These are phyloP conservation scores for Phaeosphaeria sp. DNA, from an alignment of 2,329 filamentous ascomycete species.

Conservation along the genomic window DNA sequence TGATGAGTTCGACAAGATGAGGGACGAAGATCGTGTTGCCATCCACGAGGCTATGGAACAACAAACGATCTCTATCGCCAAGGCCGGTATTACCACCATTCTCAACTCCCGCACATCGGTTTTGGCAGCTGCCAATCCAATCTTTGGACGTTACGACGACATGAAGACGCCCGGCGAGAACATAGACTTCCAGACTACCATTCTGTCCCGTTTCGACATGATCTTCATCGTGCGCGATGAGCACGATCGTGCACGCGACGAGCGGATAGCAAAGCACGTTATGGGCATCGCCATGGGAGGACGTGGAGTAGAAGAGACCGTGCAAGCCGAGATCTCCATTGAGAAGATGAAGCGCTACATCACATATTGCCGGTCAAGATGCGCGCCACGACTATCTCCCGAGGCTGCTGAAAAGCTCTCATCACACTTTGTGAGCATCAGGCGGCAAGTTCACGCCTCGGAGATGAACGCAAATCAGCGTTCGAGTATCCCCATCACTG, in stretches of 20 bases:
- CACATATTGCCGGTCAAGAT: constrained; percentile 94
- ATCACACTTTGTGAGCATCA: constrained; percentile 95
- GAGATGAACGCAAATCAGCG: constrained; percentile 89
- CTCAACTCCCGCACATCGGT: constrained; percentile 95
- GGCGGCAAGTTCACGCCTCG: constrained; percentile 88
- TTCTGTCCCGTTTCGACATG: constrained; percentile 98
- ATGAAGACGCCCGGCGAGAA: constrained; percentile 98
- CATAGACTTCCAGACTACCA: constrained; percentile 99
- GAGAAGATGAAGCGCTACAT: constrained; percentile 98
- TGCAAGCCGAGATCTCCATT: constrained; percentile 86
- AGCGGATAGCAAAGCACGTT: constrained; percentile 94
- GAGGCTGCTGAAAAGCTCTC: constrained; percentile 95
- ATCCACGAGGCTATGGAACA: constrained; percentile 99
- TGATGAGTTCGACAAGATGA: constrained; percentile 99
- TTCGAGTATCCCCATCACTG: constrained; percentile 94
- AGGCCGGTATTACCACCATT: constrained; percentile 97
- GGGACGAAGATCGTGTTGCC: constrained; percentile 94
- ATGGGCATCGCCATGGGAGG: constrained; percentile 97
- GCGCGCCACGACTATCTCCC: constrained; percentile 86
- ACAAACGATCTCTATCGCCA: constrained; percentile 98
- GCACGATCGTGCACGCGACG: constrained; percentile 86
- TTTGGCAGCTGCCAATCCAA: constrained; percentile 92
- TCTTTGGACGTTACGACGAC: constrained; percentile 97
- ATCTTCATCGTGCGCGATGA: constrained; percentile 99
- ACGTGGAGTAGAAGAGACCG: constrained; percentile 78